Base-by-base conservation (phyloP, 2,329 filamentous ascomycete genomes). In the Cladosporium velox region DNA sequence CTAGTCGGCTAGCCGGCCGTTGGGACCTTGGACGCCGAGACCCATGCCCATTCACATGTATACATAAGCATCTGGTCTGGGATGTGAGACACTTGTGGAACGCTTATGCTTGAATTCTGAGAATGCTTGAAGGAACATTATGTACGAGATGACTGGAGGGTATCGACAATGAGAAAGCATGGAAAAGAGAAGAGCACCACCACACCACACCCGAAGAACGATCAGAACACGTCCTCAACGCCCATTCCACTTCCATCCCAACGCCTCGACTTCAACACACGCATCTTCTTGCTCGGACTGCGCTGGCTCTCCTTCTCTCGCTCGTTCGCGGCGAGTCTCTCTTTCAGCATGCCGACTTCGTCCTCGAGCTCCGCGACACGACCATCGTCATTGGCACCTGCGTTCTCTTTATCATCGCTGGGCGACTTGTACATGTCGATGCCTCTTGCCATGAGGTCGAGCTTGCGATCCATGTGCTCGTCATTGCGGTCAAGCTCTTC, bases 391-490 rank as follows among this genome's bases (percentile, higher is more conserved):
- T 52, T 18, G 18, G 30, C 60, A 28, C 59, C 21, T 11, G 57
- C 65, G 28, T 72, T 72, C 68, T 73, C 74, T 58, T 73, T 71
- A 28, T 74, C 73, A 5, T 77, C 77, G 66, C 83, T 38, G 1
- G 64, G 55, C 2, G 44, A 80, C 67, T 82, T 82, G 61, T 77
- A 80, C 8, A 82, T 74, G 57, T 77, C 74, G 72, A 84, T 80
- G 11, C 85, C 84, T 62, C 86, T 81, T 65, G 87, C 85, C 38
- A 91, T 79, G 26, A 92, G 84, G 67, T 92, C 94, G 8, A 96
- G 85, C 80, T 99, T 99, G 70, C 87, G 87, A 77, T 98, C 93
- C 75, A 95, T 86, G 77, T 96, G 92, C 75, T 91, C 91, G 67
- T 97, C 92, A 62, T 88, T 88, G 54, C 88, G 86, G 72, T 96